Base-by-base conservation (phyloP, 805 yeast species). In the Yarrowia porcina region DNA sequence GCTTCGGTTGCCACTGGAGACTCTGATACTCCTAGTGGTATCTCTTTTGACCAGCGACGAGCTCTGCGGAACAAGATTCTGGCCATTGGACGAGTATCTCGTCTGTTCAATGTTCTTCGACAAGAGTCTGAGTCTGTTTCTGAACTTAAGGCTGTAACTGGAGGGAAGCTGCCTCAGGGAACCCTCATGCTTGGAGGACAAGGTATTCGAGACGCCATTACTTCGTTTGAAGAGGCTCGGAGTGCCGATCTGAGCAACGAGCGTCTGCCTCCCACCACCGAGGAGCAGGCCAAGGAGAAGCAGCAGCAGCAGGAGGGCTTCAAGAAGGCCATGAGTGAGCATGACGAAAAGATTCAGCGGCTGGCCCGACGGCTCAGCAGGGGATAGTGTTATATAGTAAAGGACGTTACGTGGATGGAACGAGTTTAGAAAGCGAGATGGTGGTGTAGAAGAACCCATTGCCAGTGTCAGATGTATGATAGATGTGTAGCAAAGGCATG, bases 21-120 rank as follows among this genome's bases (percentile, higher is more conserved):
- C 20, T 49, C 57, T 0, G 57, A 49, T 4, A 27, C 61, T 9
- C 44, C 36, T 23, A 54, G 47, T 18, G 18, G 35, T 18, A 54
- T 56, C 17, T 15, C 61, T 3, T 56, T 41, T 21, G 61, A 56
- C 10, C 65, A 67, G 13, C 68, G 74, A 28, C 77, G 82, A 67
- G 86, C 90, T 1, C 77, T 91, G 64, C 82, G 93, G 66, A 91
- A 89, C 75, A 93, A 93, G 79, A 89, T 94, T 60, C 76, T 93
- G 69, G 98, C 98, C 13, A 94, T 93, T 74, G 98, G 98, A n/a
- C 83, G 96, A 67, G 90, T 93, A 67, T 87, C 97, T 23, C 82
- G 97, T 64, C 90, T 93, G 96, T 92, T 88, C 75, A 87, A 86
- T 66, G 87, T 92, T 8, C 79, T 93, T 69, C 82, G 97, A 67